Evolutionary conservation across 73 alveolate genomes (phyloP), one percentile per base, ranked within the genome.

Genomic region (Urostyla sp.): DNA sequence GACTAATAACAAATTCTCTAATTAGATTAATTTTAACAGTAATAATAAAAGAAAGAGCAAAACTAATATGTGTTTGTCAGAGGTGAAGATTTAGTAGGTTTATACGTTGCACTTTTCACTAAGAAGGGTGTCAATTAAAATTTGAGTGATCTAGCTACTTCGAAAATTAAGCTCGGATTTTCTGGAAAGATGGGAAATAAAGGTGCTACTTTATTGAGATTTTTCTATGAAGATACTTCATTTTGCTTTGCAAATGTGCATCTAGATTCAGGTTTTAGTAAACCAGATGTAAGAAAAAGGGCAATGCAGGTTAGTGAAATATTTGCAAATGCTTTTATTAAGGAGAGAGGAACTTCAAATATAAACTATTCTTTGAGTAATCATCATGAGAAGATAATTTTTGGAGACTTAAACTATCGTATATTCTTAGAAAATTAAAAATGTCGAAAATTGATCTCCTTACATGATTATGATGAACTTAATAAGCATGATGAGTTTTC

Each of bases 121-220:
- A 80, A 66, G 72, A 53, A 51, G 49, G 76, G 69, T 11, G 5
- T 66, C 32, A 57, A 58, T 18, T 46, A 80, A 24, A 36, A 49
- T 13, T 26, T 80, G 10, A 80, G 55, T 7, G 83, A 80, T 28
- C 37, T 66, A 23, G 72, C 79, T 5, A 66, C 84, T 6, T 63
- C 84, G 21, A 44, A 61, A 18, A 76, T 80, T 5, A 95, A 95
- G 72, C 91, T 92, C 15, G 99, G 99, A 0, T 67, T 95, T 53
- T 80, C 84, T 21, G 99, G 99, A 0, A 80, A 92, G 51, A 48
- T 89, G 26, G 99, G 99, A 20, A 95, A 91, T 57, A 95, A 95
- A 88, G 99, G 99, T 37, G 95, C 94, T 3, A 93, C 87, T 26
- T 67, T 82, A 11, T 67, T 90, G 15, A 36, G 97, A 37, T 91